phyloP scores from a whole-genome alignment of 345 rosid species.

The Citropsis articulata region DNA sequence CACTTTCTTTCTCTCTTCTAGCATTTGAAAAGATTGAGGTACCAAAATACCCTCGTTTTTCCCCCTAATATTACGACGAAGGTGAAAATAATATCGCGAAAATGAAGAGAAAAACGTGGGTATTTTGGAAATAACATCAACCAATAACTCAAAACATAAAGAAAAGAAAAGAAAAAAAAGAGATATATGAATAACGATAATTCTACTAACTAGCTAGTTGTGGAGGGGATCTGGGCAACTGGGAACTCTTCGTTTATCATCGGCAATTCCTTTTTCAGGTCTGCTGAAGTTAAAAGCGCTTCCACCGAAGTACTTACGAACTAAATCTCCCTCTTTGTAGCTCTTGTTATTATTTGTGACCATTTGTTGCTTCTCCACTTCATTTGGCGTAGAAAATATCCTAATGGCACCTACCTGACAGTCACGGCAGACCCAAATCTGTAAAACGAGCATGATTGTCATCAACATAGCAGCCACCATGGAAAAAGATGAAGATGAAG shows the following conservation, averaged over 20 bases:
- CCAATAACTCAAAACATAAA: not conserved
- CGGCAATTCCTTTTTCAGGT: conserved; percentile 41
- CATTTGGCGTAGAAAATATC: conserved; percentile 8
- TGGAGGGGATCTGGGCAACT: conserved; percentile 97
- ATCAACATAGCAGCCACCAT: conserved; percentile 20
- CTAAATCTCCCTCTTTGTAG: conserved; percentile 18
- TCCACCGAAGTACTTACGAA: conserved; percentile 42
- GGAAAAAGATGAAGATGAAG: conserved; percentile 16
- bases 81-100: conserved; percentile 4
- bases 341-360: not conserved
- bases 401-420: conserved; percentile 50
- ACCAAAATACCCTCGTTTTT: conserved; percentile 62
- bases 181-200: conserved; percentile 9
- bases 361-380: not conserved
- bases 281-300: conserved; percentile 26
- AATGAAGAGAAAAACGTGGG: conserved; percentile 51
- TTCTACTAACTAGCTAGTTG: conserved; percentile 44
- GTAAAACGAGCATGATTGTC: conserved; percentile 21
- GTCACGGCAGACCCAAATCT: conserved; percentile 44
- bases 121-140: conserved; percentile 45
- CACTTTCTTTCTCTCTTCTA: not conserved
- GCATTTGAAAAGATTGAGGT: not conserved
- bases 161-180: not conserved
- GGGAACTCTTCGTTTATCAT: conserved; percentile 70
- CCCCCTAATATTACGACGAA: conserved; percentile 27